These are phyloP conservation scores for Hypsizygus marmoreus DNA, from an alignment of 768 basidiomycete species.

Conservation along the genomic window DNA sequence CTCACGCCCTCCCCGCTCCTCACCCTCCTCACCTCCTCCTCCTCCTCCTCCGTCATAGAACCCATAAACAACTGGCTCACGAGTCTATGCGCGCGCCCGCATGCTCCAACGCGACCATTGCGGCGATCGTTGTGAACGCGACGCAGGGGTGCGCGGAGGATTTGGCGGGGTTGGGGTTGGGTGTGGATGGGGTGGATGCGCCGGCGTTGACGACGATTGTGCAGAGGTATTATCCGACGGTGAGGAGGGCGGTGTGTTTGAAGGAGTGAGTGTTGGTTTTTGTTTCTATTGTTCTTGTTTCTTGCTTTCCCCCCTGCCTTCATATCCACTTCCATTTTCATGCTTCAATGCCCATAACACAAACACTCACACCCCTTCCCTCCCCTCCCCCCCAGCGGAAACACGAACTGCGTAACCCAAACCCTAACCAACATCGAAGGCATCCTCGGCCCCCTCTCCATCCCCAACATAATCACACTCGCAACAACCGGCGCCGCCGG, in stretches of 20 bases:
- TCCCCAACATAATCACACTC: constrained; percentile 30
- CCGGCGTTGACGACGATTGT: constrained; percentile 36
- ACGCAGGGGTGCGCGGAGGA: constrained; percentile 49
- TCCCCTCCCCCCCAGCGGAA: constrained; percentile 26
- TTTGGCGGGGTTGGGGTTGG: constrained; percentile 30
- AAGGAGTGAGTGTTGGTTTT: constrained; percentile 52
- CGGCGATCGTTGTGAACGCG: constrained; percentile 53
- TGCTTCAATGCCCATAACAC: neutral
- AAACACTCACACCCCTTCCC: neutral
- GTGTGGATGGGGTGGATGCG: constrained; percentile 11
- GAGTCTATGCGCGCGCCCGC: constrained; percentile 51
- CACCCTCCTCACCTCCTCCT: constrained; percentile 33
- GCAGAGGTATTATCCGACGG: constrained; percentile 56
- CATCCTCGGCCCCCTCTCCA: constrained; percentile 35
- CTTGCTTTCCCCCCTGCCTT: too few relatives aligned
- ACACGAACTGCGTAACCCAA: constrained; percentile 56
- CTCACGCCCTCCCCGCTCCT: constrained; percentile 49
- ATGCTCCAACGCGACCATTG: constrained; percentile 63
- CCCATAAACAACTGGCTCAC: constrained; percentile 63
- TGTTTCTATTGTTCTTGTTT: too few relatives aligned
- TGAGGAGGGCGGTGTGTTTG: constrained; percentile 59
- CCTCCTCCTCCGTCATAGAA: constrained; percentile 39
- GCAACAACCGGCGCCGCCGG: constrained; percentile 6
- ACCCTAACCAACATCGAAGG: constrained; percentile 53
- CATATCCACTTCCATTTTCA: too few relatives aligned